These are phyloP conservation scores for Geotrichum reessii DNA, from an alignment of 1,139 yeast species.

Conservation along the genomic window DNA sequence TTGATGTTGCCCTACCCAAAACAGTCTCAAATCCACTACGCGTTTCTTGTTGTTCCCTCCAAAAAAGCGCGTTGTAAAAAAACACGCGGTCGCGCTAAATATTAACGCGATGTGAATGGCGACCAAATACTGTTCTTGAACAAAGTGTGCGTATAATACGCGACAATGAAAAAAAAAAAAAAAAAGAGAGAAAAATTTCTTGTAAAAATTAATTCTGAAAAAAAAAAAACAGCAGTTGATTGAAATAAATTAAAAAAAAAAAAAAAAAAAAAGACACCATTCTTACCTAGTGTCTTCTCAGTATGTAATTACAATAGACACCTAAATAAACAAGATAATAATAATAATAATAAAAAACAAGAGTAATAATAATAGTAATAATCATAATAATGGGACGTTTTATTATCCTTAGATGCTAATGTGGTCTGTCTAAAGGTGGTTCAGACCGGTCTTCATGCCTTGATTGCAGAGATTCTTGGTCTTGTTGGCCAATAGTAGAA, in stretches of 20 bases:
- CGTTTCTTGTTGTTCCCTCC: not conserved
- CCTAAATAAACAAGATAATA: no score
- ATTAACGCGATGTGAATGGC: not conserved
- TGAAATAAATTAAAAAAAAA: not conserved
- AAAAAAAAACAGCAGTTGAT: not conserved
- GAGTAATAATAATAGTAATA: no score
- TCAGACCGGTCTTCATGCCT: not conserved
- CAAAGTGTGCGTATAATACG: not conserved
- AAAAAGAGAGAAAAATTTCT: not conserved
- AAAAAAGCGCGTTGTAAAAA: not conserved
- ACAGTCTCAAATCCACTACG: not conserved
- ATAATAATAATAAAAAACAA: no score
- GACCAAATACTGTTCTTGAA: not conserved
- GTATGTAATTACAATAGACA: no score
- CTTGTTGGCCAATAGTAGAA: not conserved
- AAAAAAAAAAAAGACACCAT: not conserved
- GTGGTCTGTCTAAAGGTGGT: not conserved
- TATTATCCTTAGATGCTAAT: not conserved
- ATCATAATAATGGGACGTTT: not conserved
- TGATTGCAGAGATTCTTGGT: not conserved
- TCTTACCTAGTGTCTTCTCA: no score
- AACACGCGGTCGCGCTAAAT: not conserved
- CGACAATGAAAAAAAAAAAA: not conserved
- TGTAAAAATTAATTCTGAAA: not conserved
- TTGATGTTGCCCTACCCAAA: not conserved